phyloP scores from a whole-genome alignment of 352 stramenopile genomes.

The Aphanomyces invadans region DNA sequence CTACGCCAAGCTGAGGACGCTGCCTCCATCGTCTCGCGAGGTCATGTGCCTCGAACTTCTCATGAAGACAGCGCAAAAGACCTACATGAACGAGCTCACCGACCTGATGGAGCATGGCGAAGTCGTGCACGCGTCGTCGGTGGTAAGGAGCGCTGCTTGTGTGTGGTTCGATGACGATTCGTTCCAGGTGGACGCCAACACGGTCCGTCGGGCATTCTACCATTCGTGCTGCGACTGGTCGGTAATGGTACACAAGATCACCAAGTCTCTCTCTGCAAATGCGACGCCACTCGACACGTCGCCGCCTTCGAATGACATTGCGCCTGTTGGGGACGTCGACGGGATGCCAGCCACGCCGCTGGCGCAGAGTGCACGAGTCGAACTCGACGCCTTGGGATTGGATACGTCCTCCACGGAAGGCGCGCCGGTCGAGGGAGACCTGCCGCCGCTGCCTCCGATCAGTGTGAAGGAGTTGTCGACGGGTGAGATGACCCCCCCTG shows the following conservation, averaged over 20 bases:
- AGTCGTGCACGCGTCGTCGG: neutral
- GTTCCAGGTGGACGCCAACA: slow-evolving; percentile 11
- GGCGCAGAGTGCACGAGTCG: no score
- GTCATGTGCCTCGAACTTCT: slow-evolving; percentile 20
- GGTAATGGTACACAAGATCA: slow-evolving; percentile 4
- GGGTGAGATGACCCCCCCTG: neutral
- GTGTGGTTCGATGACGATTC: neutral
- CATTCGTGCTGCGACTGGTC: slow-evolving; percentile 8
- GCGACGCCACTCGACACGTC: neutral
- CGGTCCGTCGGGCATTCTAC: slow-evolving; percentile 12
- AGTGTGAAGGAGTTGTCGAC: neutral
- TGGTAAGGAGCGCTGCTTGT: neutral
- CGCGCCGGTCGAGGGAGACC: neutral
- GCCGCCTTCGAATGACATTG: no score
- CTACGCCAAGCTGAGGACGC: neutral
- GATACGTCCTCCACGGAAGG: neutral
- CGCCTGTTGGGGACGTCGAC: no score
- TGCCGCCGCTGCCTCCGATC: neutral
- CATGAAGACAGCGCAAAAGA: neutral
- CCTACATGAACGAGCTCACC: neutral
- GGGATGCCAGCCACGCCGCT: no score
- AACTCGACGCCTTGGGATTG: no score
- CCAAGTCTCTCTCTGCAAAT: neutral
- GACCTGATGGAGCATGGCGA: neutral
- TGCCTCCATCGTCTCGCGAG: neutral